phyloP scores from a whole-genome alignment of 139 green algal genomes.

The Coelastrella sp. region DNA sequence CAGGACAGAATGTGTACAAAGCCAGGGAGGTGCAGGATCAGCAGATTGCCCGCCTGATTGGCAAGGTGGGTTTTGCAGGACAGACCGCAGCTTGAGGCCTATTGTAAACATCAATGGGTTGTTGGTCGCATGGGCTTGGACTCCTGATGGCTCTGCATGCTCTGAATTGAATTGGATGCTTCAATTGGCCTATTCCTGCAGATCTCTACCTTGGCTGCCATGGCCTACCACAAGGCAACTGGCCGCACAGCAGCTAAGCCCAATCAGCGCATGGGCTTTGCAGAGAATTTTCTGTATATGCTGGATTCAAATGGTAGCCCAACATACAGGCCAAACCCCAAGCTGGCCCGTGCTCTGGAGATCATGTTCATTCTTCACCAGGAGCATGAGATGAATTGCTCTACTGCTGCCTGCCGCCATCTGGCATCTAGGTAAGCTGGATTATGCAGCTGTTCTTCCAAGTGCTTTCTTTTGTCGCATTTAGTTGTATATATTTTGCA shows the following conservation, averaged over 20 bases:
- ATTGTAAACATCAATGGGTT: too few relatives aligned
- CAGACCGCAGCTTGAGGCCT: too few relatives aligned
- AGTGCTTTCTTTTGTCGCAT: too few relatives aligned
- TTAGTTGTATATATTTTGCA: too few relatives aligned
- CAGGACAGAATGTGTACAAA: constrained; percentile 92
- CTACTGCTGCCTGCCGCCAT: constrained; percentile 65
- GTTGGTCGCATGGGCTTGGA: too few relatives aligned
- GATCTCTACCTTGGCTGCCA: constrained; percentile 90
- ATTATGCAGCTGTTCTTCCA: too few relatives aligned
- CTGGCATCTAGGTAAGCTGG: too few relatives aligned
- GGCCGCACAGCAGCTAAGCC: constrained; percentile 82
- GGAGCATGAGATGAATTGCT: constrained; percentile 99
- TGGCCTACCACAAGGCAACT: constrained; percentile 94
- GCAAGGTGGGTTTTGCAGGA: constrained; percentile 71
- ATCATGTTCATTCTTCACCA: constrained; percentile 98
- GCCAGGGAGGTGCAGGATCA: constrained; percentile 92
- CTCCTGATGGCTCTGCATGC: too few relatives aligned
- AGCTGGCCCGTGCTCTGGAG: constrained; percentile 72
- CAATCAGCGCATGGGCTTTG: constrained; percentile 90
- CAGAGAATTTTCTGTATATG: constrained; percentile 99
- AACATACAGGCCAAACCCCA: constrained; percentile 89
- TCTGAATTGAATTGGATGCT: too few relatives aligned
- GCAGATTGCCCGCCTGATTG: constrained; percentile 95
- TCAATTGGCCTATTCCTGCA: constrained; percentile 48
- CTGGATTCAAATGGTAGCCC: constrained; percentile 83